Evolutionary conservation across 805 yeast species (phyloP).

Genomic region (Saccharomycopsis guyanensis): DNA sequence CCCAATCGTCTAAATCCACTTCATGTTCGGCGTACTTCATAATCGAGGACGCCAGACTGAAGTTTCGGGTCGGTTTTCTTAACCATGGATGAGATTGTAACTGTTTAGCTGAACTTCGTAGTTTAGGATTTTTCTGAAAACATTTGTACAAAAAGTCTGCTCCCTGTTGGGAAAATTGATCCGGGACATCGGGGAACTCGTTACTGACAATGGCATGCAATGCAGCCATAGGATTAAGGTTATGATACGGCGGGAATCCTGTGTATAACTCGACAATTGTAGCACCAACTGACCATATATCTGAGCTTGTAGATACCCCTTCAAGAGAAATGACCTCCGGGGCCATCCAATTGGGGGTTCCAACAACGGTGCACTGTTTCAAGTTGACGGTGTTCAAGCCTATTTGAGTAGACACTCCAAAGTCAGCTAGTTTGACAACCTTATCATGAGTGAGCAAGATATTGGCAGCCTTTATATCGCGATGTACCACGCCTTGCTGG

Average conservation of each 20-base stretch:
- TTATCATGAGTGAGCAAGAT: constrained; percentile 57
- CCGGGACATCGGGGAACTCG: constrained; percentile 63
- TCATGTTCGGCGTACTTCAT: constrained; percentile 14
- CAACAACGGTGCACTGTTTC: constrained; percentile 59
- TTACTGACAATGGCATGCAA: constrained; percentile 78
- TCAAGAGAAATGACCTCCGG: constrained; percentile 85
- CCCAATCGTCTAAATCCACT: constrained; percentile 16
- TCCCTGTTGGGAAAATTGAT: constrained; percentile 34
- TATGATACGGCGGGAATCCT: constrained; percentile 81
- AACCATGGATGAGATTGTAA: constrained; percentile 62
- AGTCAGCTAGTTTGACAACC: constrained; percentile 82
- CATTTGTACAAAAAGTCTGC: constrained; percentile 59
- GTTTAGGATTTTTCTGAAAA: constrained; percentile 59
- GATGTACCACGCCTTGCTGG: constrained; percentile 66
- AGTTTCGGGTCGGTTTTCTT: constrained; percentile 5
- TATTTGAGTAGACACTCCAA: constrained; percentile 59
- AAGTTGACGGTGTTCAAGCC: constrained; percentile 51
- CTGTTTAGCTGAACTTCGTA: constrained; percentile 47
- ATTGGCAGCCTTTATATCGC: constrained; percentile 88
- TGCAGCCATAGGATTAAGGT: constrained; percentile 68
- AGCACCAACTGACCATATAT: constrained; percentile 93
- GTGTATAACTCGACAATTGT: constrained; percentile 82
- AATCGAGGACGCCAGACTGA: constrained; percentile 7
- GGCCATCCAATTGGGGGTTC: constrained; percentile 99
- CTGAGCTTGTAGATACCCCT: constrained; percentile 84